Conservation (phyloP, 2,329 filamentous ascomycete genomes). For the Ophiostoma perfectum region DNA sequence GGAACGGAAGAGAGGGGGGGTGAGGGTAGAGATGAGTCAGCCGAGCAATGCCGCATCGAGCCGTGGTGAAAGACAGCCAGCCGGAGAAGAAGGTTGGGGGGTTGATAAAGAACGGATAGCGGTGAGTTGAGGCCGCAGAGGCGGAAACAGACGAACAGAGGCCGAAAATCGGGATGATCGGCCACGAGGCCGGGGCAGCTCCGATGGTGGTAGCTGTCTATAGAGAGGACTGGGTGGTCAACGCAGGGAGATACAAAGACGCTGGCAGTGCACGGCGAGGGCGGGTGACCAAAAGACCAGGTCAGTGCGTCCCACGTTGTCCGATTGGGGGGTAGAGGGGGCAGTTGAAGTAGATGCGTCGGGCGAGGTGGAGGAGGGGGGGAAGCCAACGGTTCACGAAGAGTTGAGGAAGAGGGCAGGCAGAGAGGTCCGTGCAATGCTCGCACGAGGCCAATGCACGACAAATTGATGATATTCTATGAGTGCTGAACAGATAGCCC, state of each 20-base stretch:
- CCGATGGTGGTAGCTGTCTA: too few relatives aligned
- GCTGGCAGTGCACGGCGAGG: too few relatives aligned
- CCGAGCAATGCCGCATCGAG: slow-evolving; percentile 3
- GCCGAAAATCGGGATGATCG: too few relatives aligned
- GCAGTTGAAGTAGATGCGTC: background rate
- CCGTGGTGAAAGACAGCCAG: background rate
- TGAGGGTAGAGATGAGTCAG: background rate
- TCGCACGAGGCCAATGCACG: slow-evolving; percentile 9
- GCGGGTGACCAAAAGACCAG: too few relatives aligned
- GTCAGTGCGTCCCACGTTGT: too few relatives aligned
- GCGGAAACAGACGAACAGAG: too few relatives aligned
- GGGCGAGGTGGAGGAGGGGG: background rate
- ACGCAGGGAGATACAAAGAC: too few relatives aligned
- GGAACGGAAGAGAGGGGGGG: background rate
- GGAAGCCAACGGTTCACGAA: too few relatives aligned
- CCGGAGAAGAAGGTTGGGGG: background rate
- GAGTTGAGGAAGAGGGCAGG: background rate
- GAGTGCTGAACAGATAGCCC: background rate
- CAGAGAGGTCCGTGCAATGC: slow-evolving; percentile 1
- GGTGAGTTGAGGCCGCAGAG: background rate
- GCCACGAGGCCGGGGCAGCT: too few relatives aligned
- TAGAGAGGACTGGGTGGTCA: too few relatives aligned
- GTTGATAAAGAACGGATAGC: background rate
- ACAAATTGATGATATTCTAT: background rate
- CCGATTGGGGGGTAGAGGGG: too few relatives aligned